These are phyloP conservation scores for Mycena galericulata DNA, from an alignment of 768 basidiomycete genomes.

Conservation along the genomic window DNA sequence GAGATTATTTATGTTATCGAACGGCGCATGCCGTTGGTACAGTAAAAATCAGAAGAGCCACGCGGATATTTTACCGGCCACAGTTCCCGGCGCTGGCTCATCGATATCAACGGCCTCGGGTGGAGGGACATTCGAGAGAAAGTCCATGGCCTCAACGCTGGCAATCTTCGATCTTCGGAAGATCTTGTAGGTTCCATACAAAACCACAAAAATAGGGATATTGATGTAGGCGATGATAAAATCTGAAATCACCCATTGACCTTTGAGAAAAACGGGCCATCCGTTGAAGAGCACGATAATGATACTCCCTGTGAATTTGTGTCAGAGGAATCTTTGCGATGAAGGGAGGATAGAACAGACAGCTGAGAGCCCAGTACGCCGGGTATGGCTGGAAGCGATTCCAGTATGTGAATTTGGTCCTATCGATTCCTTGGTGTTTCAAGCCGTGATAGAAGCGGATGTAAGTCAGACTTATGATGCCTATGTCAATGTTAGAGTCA, in stretches of 20 bases:
- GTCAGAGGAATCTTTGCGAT: neutral
- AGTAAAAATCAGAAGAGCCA: conserved; percentile 22
- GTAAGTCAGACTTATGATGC: conserved; percentile 27
- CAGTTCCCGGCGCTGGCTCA: neutral
- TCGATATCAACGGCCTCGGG: conserved; percentile 17
- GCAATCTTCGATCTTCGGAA: conserved; percentile 13
- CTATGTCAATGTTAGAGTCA: neutral
- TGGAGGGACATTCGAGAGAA: conserved; percentile 27
- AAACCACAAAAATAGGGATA: conserved; percentile 32
- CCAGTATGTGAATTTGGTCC: conserved; percentile 63
- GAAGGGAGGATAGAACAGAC: neutral
- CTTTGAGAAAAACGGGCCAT: conserved; percentile 33
- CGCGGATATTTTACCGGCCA: neutral
- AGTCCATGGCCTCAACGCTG: conserved; percentile 17
- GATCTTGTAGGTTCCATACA: conserved; percentile 28
- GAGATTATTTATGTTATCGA: too few relatives aligned
- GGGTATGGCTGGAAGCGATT: conserved; percentile 62
- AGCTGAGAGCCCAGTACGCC: conserved; percentile 54
- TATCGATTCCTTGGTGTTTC: conserved; percentile 62
- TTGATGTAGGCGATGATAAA: conserved; percentile 39
- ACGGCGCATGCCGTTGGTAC: too few relatives aligned
- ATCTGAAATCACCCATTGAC: conserved; percentile 26
- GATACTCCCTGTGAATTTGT: conserved; percentile 21
- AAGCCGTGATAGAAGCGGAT: conserved; percentile 43
- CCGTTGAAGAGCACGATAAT: conserved; percentile 37